phyloP scores from a whole-genome alignment of 2,329 filamentous ascomycete species.

The Arthrocladium fulminans region DNA sequence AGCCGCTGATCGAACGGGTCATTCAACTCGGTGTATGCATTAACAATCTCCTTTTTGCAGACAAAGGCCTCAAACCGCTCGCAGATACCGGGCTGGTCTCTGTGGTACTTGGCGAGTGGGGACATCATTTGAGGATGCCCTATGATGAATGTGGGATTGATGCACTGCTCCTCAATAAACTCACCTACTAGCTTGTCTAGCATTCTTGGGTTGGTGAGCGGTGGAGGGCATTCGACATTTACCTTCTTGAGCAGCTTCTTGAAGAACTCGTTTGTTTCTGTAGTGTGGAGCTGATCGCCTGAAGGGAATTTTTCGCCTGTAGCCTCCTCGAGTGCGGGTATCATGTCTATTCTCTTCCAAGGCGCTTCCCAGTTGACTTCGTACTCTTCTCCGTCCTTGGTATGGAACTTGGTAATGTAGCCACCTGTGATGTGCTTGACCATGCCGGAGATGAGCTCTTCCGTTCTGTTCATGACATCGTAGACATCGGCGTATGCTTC shows the following conservation, averaged over 20 bases:
- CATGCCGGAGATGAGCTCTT: slow-evolving; percentile 80
- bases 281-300: slow-evolving; percentile 78
- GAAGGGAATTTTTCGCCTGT: slow-evolving; percentile 91
- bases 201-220: slow-evolving; percentile 89
- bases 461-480: slow-evolving; percentile 82
- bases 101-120: slow-evolving; percentile 91
- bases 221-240: slow-evolving; percentile 80
- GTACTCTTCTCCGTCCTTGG: slow-evolving; percentile 74
- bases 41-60: slow-evolving; percentile 92
- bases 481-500: slow-evolving; percentile 86
- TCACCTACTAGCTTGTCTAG: slow-evolving; percentile 90
- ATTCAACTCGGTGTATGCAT: slow-evolving; percentile 97
- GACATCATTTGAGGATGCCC: slow-evolving; percentile 87
- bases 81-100: slow-evolving; percentile 70
- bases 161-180: slow-evolving; percentile 86
- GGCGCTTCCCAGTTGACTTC: slow-evolving; percentile 93
- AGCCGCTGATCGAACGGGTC: slow-evolving; percentile 90
- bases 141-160: slow-evolving; percentile 87
- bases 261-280: slow-evolving; percentile 83
- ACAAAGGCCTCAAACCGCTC: slow-evolving; percentile 98
- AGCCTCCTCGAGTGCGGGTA: slow-evolving; percentile 78
- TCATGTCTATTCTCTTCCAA: slow-evolving; percentile 94
- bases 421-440: slow-evolving; percentile 82
- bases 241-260: slow-evolving; percentile 76
- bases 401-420: slow-evolving; percentile 78